These are phyloP conservation scores for Phycomyces nitens DNA, from an alignment of 192 early-diverging fungal genomes.

Conservation along the genomic window DNA sequence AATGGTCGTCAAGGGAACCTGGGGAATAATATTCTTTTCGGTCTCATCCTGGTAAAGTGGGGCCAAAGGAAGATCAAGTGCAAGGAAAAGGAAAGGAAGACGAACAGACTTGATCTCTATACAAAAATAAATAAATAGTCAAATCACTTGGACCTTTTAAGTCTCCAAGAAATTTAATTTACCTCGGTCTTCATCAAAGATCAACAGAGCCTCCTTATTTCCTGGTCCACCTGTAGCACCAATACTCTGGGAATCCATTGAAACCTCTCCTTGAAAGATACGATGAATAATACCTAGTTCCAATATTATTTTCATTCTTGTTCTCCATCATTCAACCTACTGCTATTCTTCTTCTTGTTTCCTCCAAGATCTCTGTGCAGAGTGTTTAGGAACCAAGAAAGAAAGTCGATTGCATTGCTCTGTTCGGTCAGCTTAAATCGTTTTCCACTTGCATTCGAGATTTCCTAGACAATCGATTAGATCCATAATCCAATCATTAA, in stretches of 20 bases:
- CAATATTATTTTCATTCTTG: background rate
- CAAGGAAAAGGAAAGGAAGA: constrained; percentile 82
- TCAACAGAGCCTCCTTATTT: constrained; percentile 36
- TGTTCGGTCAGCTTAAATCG: constrained; percentile 77
- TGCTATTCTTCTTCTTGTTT: constrained; percentile 66
- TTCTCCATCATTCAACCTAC: constrained; percentile 23
- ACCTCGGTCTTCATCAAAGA: constrained; percentile 43
- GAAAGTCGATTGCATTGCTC: constrained; percentile 82
- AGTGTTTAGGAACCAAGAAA: constrained; percentile 90
- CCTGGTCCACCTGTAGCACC: constrained; percentile 35
- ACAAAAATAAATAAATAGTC: too few species aligned
- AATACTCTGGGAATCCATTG: constrained; percentile 66
- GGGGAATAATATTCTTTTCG: constrained; percentile 88
- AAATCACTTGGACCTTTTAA: background rate
- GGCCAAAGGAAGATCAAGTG: constrained; percentile 85
- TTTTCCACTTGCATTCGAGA: constrained; percentile 75
- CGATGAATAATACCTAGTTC: constrained; percentile 60
- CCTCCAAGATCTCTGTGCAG: constrained; percentile 86
- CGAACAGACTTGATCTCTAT: constrained; percentile 51
- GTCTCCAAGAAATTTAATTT: constrained; percentile 16
- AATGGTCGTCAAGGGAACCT: constrained; percentile 78
- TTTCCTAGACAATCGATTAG: constrained; percentile 51
- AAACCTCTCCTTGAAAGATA: constrained; percentile 84
- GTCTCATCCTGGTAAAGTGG: constrained; percentile 87
- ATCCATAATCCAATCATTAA: background rate